Conservation (phyloP, 495 filamentous ascomycete genomes). For the Podospora pseudoanserina region DNA sequence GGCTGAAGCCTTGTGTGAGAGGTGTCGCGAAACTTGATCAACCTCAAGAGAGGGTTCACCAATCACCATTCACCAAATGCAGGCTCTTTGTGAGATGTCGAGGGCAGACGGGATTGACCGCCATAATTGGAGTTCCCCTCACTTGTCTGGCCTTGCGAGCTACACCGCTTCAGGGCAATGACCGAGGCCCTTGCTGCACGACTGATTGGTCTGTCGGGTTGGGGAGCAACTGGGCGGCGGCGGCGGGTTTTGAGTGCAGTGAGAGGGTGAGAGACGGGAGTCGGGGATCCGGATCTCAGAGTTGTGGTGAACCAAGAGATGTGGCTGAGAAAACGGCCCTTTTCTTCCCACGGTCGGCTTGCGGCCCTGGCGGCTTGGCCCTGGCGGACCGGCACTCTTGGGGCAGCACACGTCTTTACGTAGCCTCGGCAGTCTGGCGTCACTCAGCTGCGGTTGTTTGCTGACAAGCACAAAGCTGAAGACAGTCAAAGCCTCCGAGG, state of each 20-base stretch:
- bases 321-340: slow-evolving; percentile 26
- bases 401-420: no score
- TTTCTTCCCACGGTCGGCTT: slow-evolving; percentile 15
- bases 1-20: background rate
- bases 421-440: slow-evolving; percentile 7
- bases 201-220: slow-evolving; percentile 12
- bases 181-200: slow-evolving; percentile 5
- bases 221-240: no score
- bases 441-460: background rate
- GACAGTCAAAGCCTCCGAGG: background rate
- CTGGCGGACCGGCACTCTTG: slow-evolving; percentile 6
- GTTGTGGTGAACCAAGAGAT: slow-evolving; percentile 11
- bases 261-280: no score
- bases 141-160: background rate
- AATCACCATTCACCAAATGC: background rate
- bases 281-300: slow-evolving; percentile 7
- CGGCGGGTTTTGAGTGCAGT: no score
- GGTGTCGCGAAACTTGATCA: background rate
- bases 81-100: background rate
- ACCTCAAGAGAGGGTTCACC: background rate
- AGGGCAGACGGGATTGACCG: slow-evolving; percentile 15
- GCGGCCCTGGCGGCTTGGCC: slow-evolving; percentile 17
- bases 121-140: slow-evolving; percentile 1
- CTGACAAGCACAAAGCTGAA: background rate
- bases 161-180: slow-evolving; percentile 10